phyloP scores from a whole-genome alignment of 352 stramenopile genomes.

The Phytophthora colocasiae region DNA sequence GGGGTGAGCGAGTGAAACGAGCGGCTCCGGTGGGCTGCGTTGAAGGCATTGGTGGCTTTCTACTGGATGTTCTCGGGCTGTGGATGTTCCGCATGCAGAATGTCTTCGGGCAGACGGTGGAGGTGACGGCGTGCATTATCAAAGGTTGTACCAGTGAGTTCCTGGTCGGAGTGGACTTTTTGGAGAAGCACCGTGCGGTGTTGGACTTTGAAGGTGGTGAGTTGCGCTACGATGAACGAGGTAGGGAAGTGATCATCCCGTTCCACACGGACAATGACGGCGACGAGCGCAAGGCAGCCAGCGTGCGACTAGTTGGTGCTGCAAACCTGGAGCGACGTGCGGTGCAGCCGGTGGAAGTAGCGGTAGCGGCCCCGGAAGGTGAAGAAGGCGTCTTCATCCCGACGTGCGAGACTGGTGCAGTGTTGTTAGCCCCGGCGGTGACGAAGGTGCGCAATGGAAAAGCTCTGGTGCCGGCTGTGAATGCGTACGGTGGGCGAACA shows the following conservation, averaged over 20 bases:
- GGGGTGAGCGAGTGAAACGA: not conserved
- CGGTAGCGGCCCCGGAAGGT: not conserved
- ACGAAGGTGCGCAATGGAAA: too few species aligned
- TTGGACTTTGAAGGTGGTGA: not conserved
- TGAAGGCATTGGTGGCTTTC: not conserved
- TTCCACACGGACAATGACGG: not conserved
- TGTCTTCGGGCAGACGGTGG: not conserved
- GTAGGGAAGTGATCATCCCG: not conserved
- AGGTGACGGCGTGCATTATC: not conserved
- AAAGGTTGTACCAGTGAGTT: not conserved
- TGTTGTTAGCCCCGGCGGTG: too few species aligned
- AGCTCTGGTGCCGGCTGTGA: not conserved
- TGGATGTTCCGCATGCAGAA: not conserved
- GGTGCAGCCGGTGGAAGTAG: constrained; percentile 1
- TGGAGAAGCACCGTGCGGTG: not conserved
- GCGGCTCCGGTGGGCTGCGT: not conserved
- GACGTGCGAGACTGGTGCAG: too few species aligned
- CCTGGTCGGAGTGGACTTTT: not conserved
- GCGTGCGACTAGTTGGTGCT: not conserved
- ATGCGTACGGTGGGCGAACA: not conserved
- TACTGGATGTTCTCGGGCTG: not conserved
- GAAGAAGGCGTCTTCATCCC: too few species aligned
- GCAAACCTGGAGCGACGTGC: not conserved
- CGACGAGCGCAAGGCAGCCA: not conserved
- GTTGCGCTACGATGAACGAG: not conserved